phyloP scores from a whole-genome alignment of 768 basidiomycete genomes.

The Astraeus odoratus region DNA sequence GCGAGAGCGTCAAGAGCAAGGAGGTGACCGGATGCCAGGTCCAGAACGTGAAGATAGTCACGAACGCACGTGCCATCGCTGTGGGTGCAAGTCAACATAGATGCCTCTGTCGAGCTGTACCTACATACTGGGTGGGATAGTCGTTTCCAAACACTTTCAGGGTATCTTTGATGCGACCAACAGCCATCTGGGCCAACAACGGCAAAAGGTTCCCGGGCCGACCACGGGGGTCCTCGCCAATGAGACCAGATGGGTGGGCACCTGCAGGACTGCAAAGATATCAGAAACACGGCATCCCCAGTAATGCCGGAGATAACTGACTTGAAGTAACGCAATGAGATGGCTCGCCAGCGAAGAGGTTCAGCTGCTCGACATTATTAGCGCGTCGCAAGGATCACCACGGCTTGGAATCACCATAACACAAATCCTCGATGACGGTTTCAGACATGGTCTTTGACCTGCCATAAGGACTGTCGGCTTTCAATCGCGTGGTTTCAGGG shows the following conservation, averaged over 20 bases:
- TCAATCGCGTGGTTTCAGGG: slow-evolving; percentile 80
- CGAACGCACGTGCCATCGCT: slow-evolving; percentile 98
- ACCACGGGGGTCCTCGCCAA: slow-evolving; percentile 96
- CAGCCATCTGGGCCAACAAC: slow-evolving; percentile 88
- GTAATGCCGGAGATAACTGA: slow-evolving; percentile 28
- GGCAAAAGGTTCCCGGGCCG: slow-evolving; percentile 93
- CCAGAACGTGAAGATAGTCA: slow-evolving; percentile 90
- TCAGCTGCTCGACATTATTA: slow-evolving; percentile 45
- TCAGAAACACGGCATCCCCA: background rate
- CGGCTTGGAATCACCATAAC: slow-evolving; percentile 45
- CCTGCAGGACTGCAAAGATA: slow-evolving; percentile 72
- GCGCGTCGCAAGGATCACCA: slow-evolving; percentile 3
- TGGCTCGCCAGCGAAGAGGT: slow-evolving; percentile 62
- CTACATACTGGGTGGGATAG: slow-evolving; percentile 82
- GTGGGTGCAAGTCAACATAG: slow-evolving; percentile 1
- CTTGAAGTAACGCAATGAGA: slow-evolving; percentile 98
- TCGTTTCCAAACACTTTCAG: slow-evolving; percentile 93
- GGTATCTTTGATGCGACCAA: slow-evolving; percentile 74
- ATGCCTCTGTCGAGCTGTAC: no score
- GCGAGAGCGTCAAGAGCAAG: slow-evolving; percentile 82
- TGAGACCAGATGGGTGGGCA: slow-evolving; percentile 91
- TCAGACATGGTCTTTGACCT: slow-evolving; percentile 96
- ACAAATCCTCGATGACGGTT: slow-evolving; percentile 82
- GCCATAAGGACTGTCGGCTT: slow-evolving; percentile 91
- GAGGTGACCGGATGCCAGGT: slow-evolving; percentile 91